Percentiles rank a stretch among this genome's conserved stretches.
phyloP scores from a whole-genome alignment of 305 asterid genomes.

The Salvia sclarea region DNA sequence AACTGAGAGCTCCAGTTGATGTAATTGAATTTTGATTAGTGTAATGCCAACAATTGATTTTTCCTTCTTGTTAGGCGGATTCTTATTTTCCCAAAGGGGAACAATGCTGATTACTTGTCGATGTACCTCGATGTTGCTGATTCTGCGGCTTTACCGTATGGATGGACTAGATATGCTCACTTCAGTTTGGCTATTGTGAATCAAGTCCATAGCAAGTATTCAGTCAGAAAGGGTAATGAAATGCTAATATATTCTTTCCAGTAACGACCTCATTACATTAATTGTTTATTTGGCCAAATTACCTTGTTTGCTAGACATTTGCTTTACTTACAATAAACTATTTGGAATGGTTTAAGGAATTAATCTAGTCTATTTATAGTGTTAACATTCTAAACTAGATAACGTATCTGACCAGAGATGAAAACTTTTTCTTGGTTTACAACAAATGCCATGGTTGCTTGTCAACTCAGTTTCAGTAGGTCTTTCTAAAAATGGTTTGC shows the following conservation, averaged over 20 bases:
- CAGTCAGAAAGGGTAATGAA: conserved; percentile 53
- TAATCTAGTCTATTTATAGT: background rate
- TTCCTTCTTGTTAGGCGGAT: conserved; percentile 46
- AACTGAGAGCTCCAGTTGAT: conserved; percentile 12
- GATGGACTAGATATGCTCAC: conserved; percentile 62
- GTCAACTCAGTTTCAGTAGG: background rate
- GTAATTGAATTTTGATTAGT: conserved; percentile 20
- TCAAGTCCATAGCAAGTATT: conserved; percentile 51
- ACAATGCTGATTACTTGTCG: conserved; percentile 40
- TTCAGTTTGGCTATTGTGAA: conserved; percentile 53
- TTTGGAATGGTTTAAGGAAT: conserved; percentile 21
- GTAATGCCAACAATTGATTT: conserved; percentile 15
- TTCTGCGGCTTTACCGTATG: conserved; percentile 45
- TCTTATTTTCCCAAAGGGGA: conserved; percentile 48
- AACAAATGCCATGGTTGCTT: background rate
- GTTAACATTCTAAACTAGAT: background rate
- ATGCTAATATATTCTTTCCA: background rate
- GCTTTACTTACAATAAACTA: conserved; percentile 2
- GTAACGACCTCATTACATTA: conserved; percentile 13
- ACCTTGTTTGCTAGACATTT: conserved; percentile 11
- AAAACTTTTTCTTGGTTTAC: background rate
- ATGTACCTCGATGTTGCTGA: conserved; percentile 52
- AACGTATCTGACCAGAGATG: background rate
- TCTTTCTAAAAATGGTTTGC: background rate
- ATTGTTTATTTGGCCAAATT: conserved; percentile 19